A percentile compares a stretch with the other conserved stretches of the same genome.
Conservation (phyloP, 495 filamentous ascomycete species). For the Cercophora scortea region DNA sequence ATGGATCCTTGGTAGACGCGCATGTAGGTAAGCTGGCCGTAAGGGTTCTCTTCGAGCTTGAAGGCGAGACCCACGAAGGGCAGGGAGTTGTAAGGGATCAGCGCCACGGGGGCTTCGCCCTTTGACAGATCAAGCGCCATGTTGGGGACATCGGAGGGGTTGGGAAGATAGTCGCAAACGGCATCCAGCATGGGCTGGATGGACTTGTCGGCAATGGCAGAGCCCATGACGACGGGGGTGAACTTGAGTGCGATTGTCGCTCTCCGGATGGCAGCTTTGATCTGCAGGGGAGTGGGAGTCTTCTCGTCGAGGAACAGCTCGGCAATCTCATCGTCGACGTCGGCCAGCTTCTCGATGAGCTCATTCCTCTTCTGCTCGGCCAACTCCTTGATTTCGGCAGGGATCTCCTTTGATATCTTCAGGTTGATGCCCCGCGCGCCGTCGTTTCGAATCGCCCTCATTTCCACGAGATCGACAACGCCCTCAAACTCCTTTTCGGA, state of each 20-base stretch:
- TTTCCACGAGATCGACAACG: constrained; percentile 86
- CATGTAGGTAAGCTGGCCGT: constrained; percentile 96
- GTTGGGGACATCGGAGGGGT: constrained; percentile 86
- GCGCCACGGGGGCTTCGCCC: constrained; percentile 69
- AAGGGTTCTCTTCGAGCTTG: constrained; percentile 98
- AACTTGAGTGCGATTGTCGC: constrained; percentile 87
- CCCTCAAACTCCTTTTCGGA: constrained; percentile 87
- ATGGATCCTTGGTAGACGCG: constrained; percentile 95
- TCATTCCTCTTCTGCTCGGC: constrained; percentile 72
- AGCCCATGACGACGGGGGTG: constrained; percentile 92
- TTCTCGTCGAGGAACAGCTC: constrained; percentile 89
- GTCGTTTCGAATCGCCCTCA: constrained; percentile 90
- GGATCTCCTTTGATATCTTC: constrained; percentile 68
- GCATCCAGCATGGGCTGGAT: constrained; percentile 97
- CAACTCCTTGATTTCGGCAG: constrained; percentile 62
- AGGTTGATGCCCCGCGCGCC: constrained; percentile 68
- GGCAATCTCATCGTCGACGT: constrained; percentile 97
- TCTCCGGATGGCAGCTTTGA: constrained; percentile 83
- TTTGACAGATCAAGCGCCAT: constrained; percentile 76
- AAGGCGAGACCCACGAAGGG: constrained; percentile 96
- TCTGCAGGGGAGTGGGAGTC: constrained; percentile 66
- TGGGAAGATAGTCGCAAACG: constrained; percentile 93
- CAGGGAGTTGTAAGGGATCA: constrained; percentile 84
- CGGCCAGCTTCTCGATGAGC: constrained; percentile 90
- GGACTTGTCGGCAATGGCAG: constrained; percentile 88